These are phyloP conservation scores for Tremella mesenterica DNA, from an alignment of 768 basidiomycete genomes.

Conservation along the genomic window DNA sequence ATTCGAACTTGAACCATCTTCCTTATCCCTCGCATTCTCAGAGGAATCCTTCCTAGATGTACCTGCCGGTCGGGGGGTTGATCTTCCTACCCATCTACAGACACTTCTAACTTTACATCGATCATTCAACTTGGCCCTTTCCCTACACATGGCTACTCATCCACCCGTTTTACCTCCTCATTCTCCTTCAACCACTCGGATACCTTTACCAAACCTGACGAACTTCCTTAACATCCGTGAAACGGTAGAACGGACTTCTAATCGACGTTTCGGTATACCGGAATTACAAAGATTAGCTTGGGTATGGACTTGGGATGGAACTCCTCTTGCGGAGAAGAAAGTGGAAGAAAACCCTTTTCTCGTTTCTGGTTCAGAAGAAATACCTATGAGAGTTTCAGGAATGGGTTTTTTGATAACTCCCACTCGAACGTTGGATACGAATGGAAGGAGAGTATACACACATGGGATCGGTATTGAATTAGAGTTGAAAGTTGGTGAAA, in stretches of 20 bases:
- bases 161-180: slow-evolving; percentile 42
- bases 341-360: slow-evolving; percentile 38
- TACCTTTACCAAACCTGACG: slow-evolving; percentile 35
- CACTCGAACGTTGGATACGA: slow-evolving; percentile 36
- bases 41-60: background rate
- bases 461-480: slow-evolving; percentile 41
- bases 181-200: slow-evolving; percentile 16
- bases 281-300: slow-evolving; percentile 38
- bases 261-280: slow-evolving; percentile 31
- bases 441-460: slow-evolving; percentile 31
- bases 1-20: slow-evolving; percentile 3
- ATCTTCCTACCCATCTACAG: slow-evolving; percentile 36
- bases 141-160: slow-evolving; percentile 33
- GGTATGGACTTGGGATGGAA: slow-evolving; percentile 42
- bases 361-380: slow-evolving; percentile 5
- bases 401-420: slow-evolving; percentile 34
- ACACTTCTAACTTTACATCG: slow-evolving; percentile 37
- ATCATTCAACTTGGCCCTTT: slow-evolving; percentile 40
- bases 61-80: too few relatives aligned
- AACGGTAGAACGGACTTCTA: slow-evolving; percentile 35
- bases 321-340: slow-evolving; percentile 16
- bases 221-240: slow-evolving; percentile 33
- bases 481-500: slow-evolving; percentile 33
- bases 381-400: slow-evolving; percentile 10
- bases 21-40: slow-evolving; percentile 2